phyloP scores from a whole-genome alignment of 1,284 basidiomycete species.

The Ganoderma leucocontextum region DNA sequence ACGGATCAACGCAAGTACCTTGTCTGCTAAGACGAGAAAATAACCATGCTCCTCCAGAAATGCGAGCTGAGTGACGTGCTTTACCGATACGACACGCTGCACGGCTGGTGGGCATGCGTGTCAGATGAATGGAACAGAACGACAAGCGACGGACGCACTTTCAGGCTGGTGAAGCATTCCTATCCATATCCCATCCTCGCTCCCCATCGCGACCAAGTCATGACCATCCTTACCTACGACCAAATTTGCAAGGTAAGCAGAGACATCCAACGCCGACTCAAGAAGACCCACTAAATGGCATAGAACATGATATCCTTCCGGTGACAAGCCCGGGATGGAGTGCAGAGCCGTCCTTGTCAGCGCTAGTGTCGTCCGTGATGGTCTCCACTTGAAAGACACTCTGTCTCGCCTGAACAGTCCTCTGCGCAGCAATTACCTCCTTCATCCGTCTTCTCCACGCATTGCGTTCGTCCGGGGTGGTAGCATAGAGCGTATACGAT shows the following conservation, averaged over 20 bases:
- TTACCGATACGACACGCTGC: constrained; percentile 84
- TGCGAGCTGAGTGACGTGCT: constrained; percentile 91
- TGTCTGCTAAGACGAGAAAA: constrained; percentile 93
- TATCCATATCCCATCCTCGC: constrained; percentile 96
- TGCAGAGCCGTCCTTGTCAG: constrained; percentile 66
- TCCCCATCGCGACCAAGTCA: constrained; percentile 91
- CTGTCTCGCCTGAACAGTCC: constrained; percentile 87
- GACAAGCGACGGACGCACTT: constrained; percentile 57
- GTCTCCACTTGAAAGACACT: constrained; percentile 91
- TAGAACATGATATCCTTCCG: constrained; percentile 91
- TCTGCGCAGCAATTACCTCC: constrained; percentile 85
- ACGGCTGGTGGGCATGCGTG: constrained; percentile 59
- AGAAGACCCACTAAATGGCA: constrained; percentile 82
- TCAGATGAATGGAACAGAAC: neutral
- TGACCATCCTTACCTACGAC: constrained; percentile 80
- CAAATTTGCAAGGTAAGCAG: constrained; percentile 37
- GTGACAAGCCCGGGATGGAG: constrained; percentile 79
- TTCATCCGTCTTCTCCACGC: constrained; percentile 93
- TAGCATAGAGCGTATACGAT: constrained; percentile 85
- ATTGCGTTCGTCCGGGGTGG: constrained; percentile 71
- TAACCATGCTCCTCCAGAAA: constrained; percentile 95
- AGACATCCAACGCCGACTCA: neutral
- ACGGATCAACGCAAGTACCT: constrained; percentile 54
- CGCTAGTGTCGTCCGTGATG: constrained; percentile 85
- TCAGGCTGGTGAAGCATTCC: constrained; percentile 87